phyloP scores from a whole-genome alignment of 345 rosid genomes.

The Boechera stricta region DNA sequence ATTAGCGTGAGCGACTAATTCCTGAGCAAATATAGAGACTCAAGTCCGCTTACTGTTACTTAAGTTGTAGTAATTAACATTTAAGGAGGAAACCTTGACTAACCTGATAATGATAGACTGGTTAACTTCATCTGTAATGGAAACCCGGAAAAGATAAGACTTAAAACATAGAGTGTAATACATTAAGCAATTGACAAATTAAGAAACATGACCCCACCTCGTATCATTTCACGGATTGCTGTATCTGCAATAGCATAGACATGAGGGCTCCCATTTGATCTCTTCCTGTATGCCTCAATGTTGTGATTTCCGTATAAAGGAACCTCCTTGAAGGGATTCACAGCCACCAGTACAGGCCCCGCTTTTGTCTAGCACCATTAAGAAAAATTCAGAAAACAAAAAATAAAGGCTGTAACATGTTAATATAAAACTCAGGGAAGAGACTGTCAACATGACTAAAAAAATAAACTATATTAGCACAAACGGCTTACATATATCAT shows the following conservation, averaged over 20 bases:
- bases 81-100: conserved; percentile 36
- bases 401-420: conserved; percentile 5
- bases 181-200: conserved; percentile 10
- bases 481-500: conserved; percentile 75
- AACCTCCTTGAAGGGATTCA: conserved; percentile 84
- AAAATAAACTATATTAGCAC: conserved; percentile 19
- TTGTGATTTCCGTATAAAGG: conserved; percentile 63
- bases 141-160: conserved; percentile 41
- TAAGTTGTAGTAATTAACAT: conserved; percentile 14
- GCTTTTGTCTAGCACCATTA: conserved; percentile 73
- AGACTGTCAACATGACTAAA: conserved; percentile 19
- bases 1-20: background rate
- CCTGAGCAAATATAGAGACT: conserved; percentile 8
- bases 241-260: conserved; percentile 76
- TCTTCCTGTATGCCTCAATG: conserved; percentile 62
- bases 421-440: conserved; percentile 25
- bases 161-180: background rate
- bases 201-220: conserved; percentile 57
- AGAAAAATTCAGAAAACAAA: conserved; percentile 29
- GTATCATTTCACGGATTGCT: conserved; percentile 88
- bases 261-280: conserved; percentile 66
- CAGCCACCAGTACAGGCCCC: conserved; percentile 80
- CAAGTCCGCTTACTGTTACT: background rate
- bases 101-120: conserved; percentile 99
- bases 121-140: conserved; percentile 89